Evolutionary conservation across 225 moss, liverwort and hornwort species (phyloP).

Genomic region (Rhytidiadelphus loreus): DNA sequence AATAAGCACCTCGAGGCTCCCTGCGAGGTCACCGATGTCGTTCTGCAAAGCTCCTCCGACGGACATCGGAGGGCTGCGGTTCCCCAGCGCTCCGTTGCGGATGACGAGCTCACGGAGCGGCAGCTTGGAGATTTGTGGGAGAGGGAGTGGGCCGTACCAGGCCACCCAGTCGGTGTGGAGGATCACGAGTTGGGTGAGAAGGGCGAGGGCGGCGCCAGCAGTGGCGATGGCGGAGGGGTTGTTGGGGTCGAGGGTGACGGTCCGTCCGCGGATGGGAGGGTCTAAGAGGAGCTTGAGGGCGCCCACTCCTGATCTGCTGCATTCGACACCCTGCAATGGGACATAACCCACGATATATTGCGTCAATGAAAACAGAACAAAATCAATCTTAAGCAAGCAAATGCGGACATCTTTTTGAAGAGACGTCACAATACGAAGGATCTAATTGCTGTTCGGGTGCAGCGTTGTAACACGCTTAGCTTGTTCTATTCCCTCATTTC

Average conservation of each 20-base stretch:
- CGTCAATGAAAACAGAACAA: not conserved
- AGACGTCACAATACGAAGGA: not conserved
- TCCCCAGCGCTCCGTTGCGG: slow-evolving; percentile 7
- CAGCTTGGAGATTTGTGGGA: not conserved
- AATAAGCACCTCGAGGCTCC: slow-evolving; percentile 12
- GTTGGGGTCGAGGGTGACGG: slow-evolving; percentile 13
- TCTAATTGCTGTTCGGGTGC: not conserved
- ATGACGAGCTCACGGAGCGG: slow-evolving; percentile 24
- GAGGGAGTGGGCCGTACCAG: slow-evolving; percentile 9
- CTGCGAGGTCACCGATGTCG: slow-evolving; percentile 10
- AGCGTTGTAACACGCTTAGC: not conserved
- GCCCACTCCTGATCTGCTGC: slow-evolving; percentile 32
- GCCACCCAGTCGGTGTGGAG: slow-evolving; percentile 2
- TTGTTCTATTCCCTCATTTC: not conserved
- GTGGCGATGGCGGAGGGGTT: not conserved
- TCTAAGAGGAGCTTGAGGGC: not conserved
- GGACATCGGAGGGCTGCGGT: not conserved
- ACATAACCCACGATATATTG: not conserved
- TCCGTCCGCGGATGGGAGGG: not conserved
- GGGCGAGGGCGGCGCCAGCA: slow-evolving; percentile 17
- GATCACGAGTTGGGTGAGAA: slow-evolving; percentile 9
- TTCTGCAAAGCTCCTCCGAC: slow-evolving; percentile 11
- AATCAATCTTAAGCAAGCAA: not conserved
- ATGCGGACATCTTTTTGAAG: not conserved
- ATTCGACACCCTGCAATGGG: slow-evolving; percentile 20